Evolutionary conservation across 192 early-diverging fungal species (phyloP), one percentile per base, ranked within the genome.

Genomic region (Gryganskiella cystojenkinii): DNA sequence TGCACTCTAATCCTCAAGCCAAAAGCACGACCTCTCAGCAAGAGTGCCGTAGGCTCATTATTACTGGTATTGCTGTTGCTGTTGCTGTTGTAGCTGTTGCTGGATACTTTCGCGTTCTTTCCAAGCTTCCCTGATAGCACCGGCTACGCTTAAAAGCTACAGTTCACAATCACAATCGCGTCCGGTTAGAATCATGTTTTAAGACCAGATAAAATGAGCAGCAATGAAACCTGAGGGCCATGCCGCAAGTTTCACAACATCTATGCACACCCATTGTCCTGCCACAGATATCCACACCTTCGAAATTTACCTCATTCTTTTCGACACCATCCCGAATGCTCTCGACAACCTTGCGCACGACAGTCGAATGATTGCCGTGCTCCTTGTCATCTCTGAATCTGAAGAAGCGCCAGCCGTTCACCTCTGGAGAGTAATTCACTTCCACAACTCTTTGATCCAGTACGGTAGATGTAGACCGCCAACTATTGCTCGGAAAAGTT

Each of bases 361-460:
- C 86, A 1, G 80, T 65, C 3, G 72, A 61, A 52, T 95, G 89
- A 71, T 97, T 96, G 6, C 83, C 91, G 31, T 89, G 82, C 0
- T 64, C 63, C 72, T 97, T 97, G 80, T 97, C 95, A 28, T 93
- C 86, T 37, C 94, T 89, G 70, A 90, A 91, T 24, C 91, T 82
- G 88, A 93, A 82, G 60, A 94, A 93, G 37, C 86, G 63, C 94
- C 94, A 95, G 72, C 56, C 35, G 52, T 80, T 3, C 68, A 84
- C 47, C 68, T 60, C 54, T 0, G 86, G 83, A 35, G 93, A 87
- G 65, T 83, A 90, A 43, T 79, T 80, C 24, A 80, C 87, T 66
- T 95, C 94, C 22, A 89, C 84, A 25, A 95, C 83, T 17, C 85
- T 80, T 20, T 86, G 85, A 13, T 92, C 79, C 3, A 91, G 57